Evolutionary conservation across 352 stramenopile species (phyloP).

Genomic region (Phytopythium aichiense): DNA sequence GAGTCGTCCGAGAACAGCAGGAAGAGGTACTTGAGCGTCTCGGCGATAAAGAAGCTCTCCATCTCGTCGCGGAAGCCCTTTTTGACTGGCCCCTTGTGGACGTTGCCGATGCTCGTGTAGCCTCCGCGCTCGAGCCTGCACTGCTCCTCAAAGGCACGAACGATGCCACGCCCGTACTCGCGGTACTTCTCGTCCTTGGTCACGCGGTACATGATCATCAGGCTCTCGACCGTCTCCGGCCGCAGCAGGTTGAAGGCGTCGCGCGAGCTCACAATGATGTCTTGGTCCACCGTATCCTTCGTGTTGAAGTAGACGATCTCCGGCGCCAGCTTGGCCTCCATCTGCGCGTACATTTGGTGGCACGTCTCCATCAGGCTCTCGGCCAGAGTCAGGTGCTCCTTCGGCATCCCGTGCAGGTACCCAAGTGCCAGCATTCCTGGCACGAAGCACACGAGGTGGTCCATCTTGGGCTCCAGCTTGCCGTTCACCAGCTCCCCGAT

Average conservation of each 20-base stretch:
- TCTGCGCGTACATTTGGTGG: slow-evolving; percentile 84
- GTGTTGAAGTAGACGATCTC: slow-evolving; percentile 84
- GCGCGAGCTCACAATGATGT: slow-evolving; percentile 46
- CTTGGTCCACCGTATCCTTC: slow-evolving; percentile 33
- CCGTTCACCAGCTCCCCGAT: slow-evolving; percentile 63
- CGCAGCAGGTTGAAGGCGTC: slow-evolving; percentile 86
- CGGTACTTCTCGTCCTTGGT: slow-evolving; percentile 88
- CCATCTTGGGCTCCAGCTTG: slow-evolving; percentile 65
- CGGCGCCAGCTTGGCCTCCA: slow-evolving; percentile 78
- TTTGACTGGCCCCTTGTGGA: slow-evolving; percentile 37
- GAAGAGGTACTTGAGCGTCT: slow-evolving; percentile 95
- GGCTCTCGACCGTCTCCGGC: slow-evolving; percentile 90
- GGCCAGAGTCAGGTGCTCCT: slow-evolving; percentile 64
- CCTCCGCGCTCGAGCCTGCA: slow-evolving; percentile 56
- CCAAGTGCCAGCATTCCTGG: slow-evolving; percentile 85
- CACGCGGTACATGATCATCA: slow-evolving; percentile 90
- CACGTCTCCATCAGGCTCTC: slow-evolving; percentile 81
- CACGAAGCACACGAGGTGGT: slow-evolving; percentile 91
- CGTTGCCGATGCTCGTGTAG: slow-evolving; percentile 60
- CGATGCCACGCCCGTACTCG: slow-evolving; percentile 82
- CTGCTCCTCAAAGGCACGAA: slow-evolving; percentile 81
- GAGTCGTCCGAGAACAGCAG: slow-evolving; percentile 86
- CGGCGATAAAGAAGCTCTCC: slow-evolving; percentile 91
- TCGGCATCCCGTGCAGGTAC: slow-evolving; percentile 61
- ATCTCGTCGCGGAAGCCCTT: slow-evolving; percentile 68